Evolutionary conservation across 73 alveolate genomes (phyloP), one percentile per base, ranked within the genome.

Genomic region (Paramecium sonneborni): DNA sequence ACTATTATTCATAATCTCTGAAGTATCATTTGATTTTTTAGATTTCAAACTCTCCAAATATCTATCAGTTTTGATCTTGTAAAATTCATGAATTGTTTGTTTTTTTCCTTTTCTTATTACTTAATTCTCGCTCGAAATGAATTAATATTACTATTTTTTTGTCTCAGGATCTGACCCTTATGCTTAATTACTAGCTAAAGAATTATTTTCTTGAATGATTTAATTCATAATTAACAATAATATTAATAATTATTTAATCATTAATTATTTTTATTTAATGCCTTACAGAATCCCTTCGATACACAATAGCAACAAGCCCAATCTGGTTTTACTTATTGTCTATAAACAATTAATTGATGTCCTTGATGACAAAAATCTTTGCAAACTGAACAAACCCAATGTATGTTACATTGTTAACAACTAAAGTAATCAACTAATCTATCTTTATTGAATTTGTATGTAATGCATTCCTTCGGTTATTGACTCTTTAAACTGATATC

Each of bases 231-330:
- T 44, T 14, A 14, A 44, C 3, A 44, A 12, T 46, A 46, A 46
- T 46, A 46, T 46, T 46, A 14, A 46, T 12, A 0, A 46, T n/a
- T 46, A 46, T 7, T 52, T 18, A 52, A 52, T 52, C 68, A 52
- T 52, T 52, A 52, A 18, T 52, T 24, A 43, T 79, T 79, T 41
- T 79, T 79, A 44, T 79, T 79, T 24, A 79, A 39, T 41, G 72
- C 72, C 30, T 79, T 43, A 79, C 90, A 79, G 8, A 23, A 43
- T 79, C 90, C 90, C 48, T 79, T 79, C 10, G 90, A 79, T 18
- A 44, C 90, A 79, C 90, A 79, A 79, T 79, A 79, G 41, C 90
- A 79, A 79, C 90, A 79, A 20, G 90, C 90, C 90, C 90, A 79
- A 39, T 39, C 69, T 38, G 90, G 48, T 8, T 30, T 46, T 6